Evolutionary conservation across 1,284 basidiomycete species (phyloP), one percentile per base, ranked within the genome.

Genomic region (Cystobasidiaceae sp.): DNA sequence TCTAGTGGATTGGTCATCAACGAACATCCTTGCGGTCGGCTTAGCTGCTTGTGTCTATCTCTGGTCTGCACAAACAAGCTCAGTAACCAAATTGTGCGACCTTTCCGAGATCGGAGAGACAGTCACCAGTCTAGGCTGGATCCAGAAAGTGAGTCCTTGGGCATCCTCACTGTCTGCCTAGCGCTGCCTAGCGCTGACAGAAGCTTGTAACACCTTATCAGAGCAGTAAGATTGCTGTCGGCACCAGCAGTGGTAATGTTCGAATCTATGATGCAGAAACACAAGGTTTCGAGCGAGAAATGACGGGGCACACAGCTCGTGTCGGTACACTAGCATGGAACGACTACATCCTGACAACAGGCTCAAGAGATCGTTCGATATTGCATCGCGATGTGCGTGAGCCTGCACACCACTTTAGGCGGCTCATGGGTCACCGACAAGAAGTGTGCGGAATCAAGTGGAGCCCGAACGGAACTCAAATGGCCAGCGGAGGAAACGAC

Each of bases 251-350:
- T 1, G 94, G 94, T 0, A 81, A 85, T 41, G 82, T 98, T 32
- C 90, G 94, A 74, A 94, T 98, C 68, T 98, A 94, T 80, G 94
- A 98, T 72, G 92, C 90, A 50, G 81, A 84, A 69, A 86, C 86
- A 3, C 83, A 89, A 32, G 83, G 86, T 67, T 79, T 87, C 28
- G 83, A 88, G 58, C 86, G 96, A 21, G 90, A 89, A 0, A 85
- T 87, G 72, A 82, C 85, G 43, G 94, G 93, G 0, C 96, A 98
- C 75, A 78, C 82, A 0, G 88, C 89, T 71, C 86, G 94, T 39
- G 92, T 97, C 52, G 96, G 94, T 28, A 87, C 90, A 0, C 81
- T 98, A 25, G 90, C 93, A 0, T 98, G 94, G 94, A 97, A 96
- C 75, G 80, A 86, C 1, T 85, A 89, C 74, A 84, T 97, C 37